Conservation (phyloP, 2,329 filamentous ascomycete genomes). For the Penicillium oxalicum region DNA sequence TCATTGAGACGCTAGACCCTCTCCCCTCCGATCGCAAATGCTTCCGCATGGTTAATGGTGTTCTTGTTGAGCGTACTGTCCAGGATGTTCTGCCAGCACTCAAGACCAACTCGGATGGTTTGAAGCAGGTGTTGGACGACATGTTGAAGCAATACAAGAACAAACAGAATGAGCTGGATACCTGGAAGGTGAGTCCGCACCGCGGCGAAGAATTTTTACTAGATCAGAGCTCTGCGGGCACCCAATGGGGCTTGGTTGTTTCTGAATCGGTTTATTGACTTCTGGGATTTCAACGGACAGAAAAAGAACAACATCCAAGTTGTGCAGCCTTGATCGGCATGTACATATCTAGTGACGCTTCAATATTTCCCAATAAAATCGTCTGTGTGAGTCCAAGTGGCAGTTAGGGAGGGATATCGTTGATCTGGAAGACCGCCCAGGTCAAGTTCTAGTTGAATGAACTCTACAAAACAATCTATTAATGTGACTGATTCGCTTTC, state of each 20-base stretch:
- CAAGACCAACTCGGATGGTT: constrained; percentile 85
- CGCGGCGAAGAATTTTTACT: background rate
- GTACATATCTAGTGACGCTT: background rate
- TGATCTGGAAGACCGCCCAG: too few relatives aligned
- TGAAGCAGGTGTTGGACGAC: constrained; percentile 91
- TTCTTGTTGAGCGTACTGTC: constrained; percentile 89
- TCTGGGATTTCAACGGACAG: constrained; percentile 21
- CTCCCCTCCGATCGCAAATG: constrained; percentile 84
- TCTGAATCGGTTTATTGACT: constrained; percentile 2
- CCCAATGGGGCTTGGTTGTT: background rate
- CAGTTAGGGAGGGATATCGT: too few relatives aligned
- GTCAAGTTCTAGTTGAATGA: too few relatives aligned
- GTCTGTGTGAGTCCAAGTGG: too few relatives aligned
- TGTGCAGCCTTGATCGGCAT: constrained; percentile 37
- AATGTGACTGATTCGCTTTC: too few relatives aligned
- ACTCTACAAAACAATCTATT: too few relatives aligned
- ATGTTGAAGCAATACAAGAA: constrained; percentile 92
- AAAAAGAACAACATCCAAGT: constrained; percentile 48
- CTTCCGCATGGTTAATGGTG: constrained; percentile 97
- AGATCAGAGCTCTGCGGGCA: background rate
- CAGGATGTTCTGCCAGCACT: constrained; percentile 86
- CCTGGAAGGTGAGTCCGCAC: constrained; percentile 75
- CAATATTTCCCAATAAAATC: too few relatives aligned
- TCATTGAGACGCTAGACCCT: constrained; percentile 83
- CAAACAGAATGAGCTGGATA: constrained; percentile 92